Base-by-base conservation (phyloP, 2,329 filamentous ascomycete species). In the Aureobasidium leucospermi region DNA sequence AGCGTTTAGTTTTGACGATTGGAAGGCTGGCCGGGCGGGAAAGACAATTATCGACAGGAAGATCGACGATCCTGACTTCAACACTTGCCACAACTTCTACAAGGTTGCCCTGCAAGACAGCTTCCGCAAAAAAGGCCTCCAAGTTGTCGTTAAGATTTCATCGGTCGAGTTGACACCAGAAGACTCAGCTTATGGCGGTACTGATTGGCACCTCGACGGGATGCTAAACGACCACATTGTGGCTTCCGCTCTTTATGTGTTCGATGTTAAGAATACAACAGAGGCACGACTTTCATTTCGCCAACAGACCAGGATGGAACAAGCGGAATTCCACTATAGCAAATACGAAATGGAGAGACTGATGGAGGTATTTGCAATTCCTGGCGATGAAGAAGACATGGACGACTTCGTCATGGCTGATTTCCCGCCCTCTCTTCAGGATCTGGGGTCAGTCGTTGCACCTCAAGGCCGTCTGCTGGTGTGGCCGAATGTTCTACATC, bases 121-220 rank as follows among this genome's bases (percentile, higher is more conserved):
- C 11, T 77, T 73, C 60, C 64, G 68, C 9, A 65, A 74, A 1
- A 67, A 67, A 4, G 77, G 78, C 2, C 64, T 86, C 10, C 84
- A 87, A 64, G 68, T 87, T 23, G 81, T 87, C 56, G 77, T 85
- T 16, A 85, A 85, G 65, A 73, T 87, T 63, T 76, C 80, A 1
- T 77, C 74, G 23, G 79, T 85, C 56, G 74, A 83, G 46, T 72
- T 85, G 1, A 81, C 76, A 0, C 83, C 83, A 0, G 79, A 81
- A 31, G 76, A 81, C 1, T 79, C 82, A 0, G 65, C 67, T 0
- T 85, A 81, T 62, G 68, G 70, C 0, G 78, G 78, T n/a, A 80
- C 79, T 0, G 71, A 71, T 0, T 83, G 80, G 76, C 79, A 82
- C 59, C 64, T 76, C 10, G 68, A 71, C 58, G 70, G 70, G 9